Conservation (phyloP, 192 early-diverging fungal species). For the Entomortierella parvispora region DNA sequence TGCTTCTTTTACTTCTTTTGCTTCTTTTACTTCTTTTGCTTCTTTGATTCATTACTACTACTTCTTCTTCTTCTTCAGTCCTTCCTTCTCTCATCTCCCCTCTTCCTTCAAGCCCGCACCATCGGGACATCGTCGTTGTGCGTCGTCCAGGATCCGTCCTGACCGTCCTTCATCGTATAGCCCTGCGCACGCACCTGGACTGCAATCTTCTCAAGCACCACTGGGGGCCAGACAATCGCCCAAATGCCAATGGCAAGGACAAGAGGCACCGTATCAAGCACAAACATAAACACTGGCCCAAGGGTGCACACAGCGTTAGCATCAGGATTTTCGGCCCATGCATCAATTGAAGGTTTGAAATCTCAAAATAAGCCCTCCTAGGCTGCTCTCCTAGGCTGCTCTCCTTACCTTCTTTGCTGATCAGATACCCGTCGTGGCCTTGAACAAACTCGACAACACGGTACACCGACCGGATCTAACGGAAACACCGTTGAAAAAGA, state of each 20-base stretch:
- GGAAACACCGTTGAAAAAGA: background rate
- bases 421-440: constrained; percentile 15
- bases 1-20: too few relatives aligned
- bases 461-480: constrained; percentile 32
- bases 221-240: constrained; percentile 22
- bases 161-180: too few relatives aligned
- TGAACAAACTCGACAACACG: constrained; percentile 32
- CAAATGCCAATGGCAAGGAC: constrained; percentile 38
- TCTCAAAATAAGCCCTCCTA: too few relatives aligned
- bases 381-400: too few relatives aligned
- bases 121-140: too few relatives aligned
- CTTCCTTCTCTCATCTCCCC: too few relatives aligned
- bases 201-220: constrained; percentile 5
- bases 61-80: too few relatives aligned
- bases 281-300: constrained; percentile 20
- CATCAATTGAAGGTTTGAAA: background rate
- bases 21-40: too few relatives aligned
- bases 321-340: background rate
- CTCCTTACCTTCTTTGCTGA: constrained; percentile 29
- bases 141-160: too few relatives aligned
- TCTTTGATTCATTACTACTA: too few relatives aligned
- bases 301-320: background rate
- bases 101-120: too few relatives aligned
- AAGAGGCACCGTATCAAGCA: constrained; percentile 29
- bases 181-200: background rate